Base-by-base conservation (phyloP, 2,329 filamentous ascomycete genomes). In the Monilinia aucupariae region DNA sequence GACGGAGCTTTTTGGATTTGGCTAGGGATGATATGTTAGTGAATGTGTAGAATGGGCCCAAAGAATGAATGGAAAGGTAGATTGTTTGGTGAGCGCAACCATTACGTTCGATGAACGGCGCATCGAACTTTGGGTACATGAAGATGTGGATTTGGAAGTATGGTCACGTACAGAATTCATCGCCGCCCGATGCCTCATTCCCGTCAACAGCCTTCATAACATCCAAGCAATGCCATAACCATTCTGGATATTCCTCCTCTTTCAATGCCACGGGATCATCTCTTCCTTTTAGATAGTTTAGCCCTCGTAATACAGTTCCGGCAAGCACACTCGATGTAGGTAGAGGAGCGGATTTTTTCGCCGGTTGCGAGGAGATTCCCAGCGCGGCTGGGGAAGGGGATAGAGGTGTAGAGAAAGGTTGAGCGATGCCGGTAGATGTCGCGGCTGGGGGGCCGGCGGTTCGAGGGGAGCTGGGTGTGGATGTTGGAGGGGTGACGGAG, bases 1-100 rank as follows among this genome's bases (percentile, higher is more conserved):
- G 82, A 65, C 90, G 85, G 75, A 91, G 85, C 74, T 92, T 93
- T 76, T 91, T 92, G 34, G 89, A 92, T 83, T 94, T 94, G 64
- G 89, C 89, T 92, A 65, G 39, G 22, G 34, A 22, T 25, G n/a
- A 7, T 48, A 25, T 59, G 51, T 64, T 64, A 67, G 51, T 30
- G n/a, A 10, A 13, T n/a, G 32, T 27, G 22, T n/a, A n/a, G n/a
- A n/a, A 5, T 2, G 10, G 6, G 45, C 15, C 34, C 4, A 12
- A 10, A 25, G 25, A 30, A 6, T 20, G 15, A 12, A 37, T 32
- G 17, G 25, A 13, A 8, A 3, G 13, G 45, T 17, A 8, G 15
- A 41, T 6, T 13, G 50, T n/a, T 50, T 45, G 32, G 15, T 34
- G 6, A 45, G 45, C 22, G 25, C 12, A 13, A 27, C 22, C 25